phyloP scores from a whole-genome alignment of 495 filamentous ascomycete species.

The Sabuloglossum arenarium region DNA sequence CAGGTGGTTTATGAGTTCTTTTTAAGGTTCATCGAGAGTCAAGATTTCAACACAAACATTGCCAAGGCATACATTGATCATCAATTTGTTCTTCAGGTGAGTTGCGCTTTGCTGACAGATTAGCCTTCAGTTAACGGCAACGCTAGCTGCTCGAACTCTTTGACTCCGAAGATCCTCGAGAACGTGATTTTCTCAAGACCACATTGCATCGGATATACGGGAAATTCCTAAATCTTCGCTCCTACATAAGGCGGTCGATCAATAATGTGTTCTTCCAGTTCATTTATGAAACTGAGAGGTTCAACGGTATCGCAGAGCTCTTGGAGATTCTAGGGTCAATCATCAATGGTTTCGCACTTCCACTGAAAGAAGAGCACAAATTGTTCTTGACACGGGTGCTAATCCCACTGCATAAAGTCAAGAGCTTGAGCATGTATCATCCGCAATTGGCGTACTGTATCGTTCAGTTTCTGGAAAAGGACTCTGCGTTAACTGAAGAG shows the following conservation, averaged over 20 bases:
- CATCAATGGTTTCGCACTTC: constrained; percentile 96
- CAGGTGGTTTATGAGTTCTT: constrained; percentile 99
- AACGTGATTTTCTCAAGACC: constrained; percentile 96
- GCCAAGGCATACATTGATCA: constrained; percentile 99
- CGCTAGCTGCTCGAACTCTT: constrained; percentile 78
- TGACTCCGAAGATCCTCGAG: constrained; percentile 93
- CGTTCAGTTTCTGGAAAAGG: constrained; percentile 97
- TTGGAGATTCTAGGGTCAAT: constrained; percentile 96
- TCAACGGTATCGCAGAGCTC: constrained; percentile 94
- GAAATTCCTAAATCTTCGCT: constrained; percentile 94
- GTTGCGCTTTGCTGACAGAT: constrained; percentile 1
- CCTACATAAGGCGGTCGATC: constrained; percentile 93
- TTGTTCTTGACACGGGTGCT: constrained; percentile 87
- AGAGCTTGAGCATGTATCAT: constrained; percentile 99
- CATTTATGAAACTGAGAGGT: constrained; percentile 93
- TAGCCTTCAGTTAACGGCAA: background rate
- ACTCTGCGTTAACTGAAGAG: constrained; percentile 92
- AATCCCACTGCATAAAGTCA: constrained; percentile 90
- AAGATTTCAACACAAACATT: constrained; percentile 99
- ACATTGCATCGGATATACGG: constrained; percentile 96
- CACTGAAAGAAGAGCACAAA: constrained; percentile 97
- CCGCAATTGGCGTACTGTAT: constrained; percentile 98
- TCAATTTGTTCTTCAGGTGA: constrained; percentile 80
- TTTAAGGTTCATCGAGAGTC: constrained; percentile 94
- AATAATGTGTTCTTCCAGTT: constrained; percentile 99